Evolutionary conservation across 805 yeast genomes (phyloP).

Genomic region (Ogataea parapolymorpha): DNA sequence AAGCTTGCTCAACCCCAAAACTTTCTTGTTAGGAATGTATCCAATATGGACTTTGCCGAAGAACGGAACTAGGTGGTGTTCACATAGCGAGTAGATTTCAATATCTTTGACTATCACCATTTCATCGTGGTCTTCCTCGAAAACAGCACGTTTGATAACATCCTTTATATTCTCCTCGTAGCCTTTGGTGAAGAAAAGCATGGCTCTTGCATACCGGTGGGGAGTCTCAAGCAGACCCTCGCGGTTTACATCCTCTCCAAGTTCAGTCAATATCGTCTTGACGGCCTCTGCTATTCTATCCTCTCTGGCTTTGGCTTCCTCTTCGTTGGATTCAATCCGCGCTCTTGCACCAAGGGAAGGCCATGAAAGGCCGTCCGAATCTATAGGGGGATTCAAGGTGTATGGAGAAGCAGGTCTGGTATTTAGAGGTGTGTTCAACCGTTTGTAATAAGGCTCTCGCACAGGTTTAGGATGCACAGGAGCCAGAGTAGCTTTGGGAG

Average conservation of each 20-base stretch:
- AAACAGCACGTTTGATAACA: constrained; percentile 91
- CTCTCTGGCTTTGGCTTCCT: constrained; percentile 65
- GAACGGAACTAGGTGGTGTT: constrained; percentile 97
- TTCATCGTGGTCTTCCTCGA: constrained; percentile 97
- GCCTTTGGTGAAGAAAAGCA: constrained; percentile 94
- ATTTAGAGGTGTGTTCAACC: constrained; percentile 55
- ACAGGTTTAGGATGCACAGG: constrained; percentile 30
- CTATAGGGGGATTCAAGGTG: constrained; percentile 81
- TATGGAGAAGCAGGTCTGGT: constrained; percentile 81
- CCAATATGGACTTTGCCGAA: constrained; percentile 97
- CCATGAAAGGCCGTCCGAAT: constrained; percentile 90
- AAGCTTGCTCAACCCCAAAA: constrained; percentile 85
- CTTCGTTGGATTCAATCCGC: constrained; percentile 66
- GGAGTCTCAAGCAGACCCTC: constrained; percentile 95
- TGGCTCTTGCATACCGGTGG: constrained; percentile 92
- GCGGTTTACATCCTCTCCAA: constrained; percentile 87
- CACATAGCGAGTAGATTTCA: constrained; percentile 88
- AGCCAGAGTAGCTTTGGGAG: constrained; percentile 2
- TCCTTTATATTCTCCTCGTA: constrained; percentile 91
- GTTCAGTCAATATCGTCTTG: constrained; percentile 66
- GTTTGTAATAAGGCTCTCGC: constrained; percentile 35
- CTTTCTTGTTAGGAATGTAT: constrained; percentile 93
- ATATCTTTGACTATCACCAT: constrained; percentile 98
- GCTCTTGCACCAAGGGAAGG: constrained; percentile 82
- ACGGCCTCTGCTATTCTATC: constrained; percentile 83